Evolutionary conservation across 352 stramenopile species (phyloP).

Genomic region (Phytopythium mirpurense): DNA sequence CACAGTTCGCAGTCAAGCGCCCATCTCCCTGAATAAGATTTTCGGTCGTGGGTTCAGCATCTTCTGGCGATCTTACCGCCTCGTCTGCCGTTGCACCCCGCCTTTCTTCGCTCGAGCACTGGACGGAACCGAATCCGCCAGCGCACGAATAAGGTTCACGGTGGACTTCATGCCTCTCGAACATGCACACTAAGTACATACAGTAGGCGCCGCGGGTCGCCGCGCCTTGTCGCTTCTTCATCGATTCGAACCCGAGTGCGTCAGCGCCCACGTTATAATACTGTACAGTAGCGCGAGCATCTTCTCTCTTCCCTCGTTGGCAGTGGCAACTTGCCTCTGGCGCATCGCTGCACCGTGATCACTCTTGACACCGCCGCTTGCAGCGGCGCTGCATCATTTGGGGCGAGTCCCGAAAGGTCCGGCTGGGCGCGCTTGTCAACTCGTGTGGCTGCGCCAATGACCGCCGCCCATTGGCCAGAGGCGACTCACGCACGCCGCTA

Average conservation of each 20-base stretch:
- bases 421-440: too few relatives aligned
- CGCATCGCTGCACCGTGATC: too few relatives aligned
- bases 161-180: too few relatives aligned
- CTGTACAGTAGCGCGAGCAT: too few relatives aligned
- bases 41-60: slow-evolving; percentile 2
- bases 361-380: too few relatives aligned
- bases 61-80: not conserved
- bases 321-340: too few relatives aligned
- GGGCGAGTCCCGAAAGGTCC: too few relatives aligned
- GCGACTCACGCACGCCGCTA: not conserved
- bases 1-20: slow-evolving; percentile 2
- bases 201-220: not conserved
- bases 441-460: too few relatives aligned
- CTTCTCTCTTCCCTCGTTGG: too few relatives aligned
- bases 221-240: not conserved
- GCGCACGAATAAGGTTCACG: too few relatives aligned
- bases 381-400: not conserved
- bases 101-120: slow-evolving; percentile 1
- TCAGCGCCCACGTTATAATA: too few relatives aligned
- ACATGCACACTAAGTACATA: too few relatives aligned
- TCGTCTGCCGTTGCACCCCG: not conserved
- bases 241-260: slow-evolving; percentile 3
- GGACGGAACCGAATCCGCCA: not conserved
- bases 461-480: slow-evolving; percentile 1
- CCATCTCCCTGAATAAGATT: slow-evolving; percentile 7